Conservation (phyloP, 2,329 filamentous ascomycete genomes). For the Geosmithia flava region DNA sequence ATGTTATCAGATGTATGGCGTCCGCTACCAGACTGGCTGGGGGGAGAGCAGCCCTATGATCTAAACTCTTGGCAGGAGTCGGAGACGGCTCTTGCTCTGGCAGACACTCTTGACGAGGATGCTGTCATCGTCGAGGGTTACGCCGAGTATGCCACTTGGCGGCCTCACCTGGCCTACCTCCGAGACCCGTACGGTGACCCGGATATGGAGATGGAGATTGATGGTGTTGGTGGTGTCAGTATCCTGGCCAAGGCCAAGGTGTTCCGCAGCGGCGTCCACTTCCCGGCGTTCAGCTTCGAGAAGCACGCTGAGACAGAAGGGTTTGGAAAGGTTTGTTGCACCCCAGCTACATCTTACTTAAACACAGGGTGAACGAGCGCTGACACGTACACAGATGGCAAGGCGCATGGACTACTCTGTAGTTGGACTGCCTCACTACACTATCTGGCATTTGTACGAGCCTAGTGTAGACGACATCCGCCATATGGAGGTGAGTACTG, state of each 20-base stretch:
- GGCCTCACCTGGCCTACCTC: slow-evolving; percentile 91
- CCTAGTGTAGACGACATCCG: slow-evolving; percentile 95
- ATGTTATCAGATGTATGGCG: slow-evolving; percentile 75
- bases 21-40: slow-evolving; percentile 96
- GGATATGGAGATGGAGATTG: slow-evolving; percentile 99
- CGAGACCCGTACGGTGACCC: slow-evolving; percentile 95
- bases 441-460: slow-evolving; percentile 98
- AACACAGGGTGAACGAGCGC: neutral
- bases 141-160: slow-evolving; percentile 96
- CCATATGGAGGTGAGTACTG: slow-evolving; percentile 68
- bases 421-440: slow-evolving; percentile 91
- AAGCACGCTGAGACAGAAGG: slow-evolving; percentile 98
- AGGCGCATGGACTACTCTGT: slow-evolving; percentile 94
- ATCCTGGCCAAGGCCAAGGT: slow-evolving; percentile 94
- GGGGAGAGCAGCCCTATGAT: slow-evolving; percentile 96
- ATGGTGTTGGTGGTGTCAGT: slow-evolving; percentile 93
- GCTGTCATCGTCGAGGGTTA: slow-evolving; percentile 98
- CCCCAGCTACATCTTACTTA: too few species aligned
- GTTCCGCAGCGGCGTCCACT: slow-evolving; percentile 90
- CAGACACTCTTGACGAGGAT: slow-evolving; percentile 92
- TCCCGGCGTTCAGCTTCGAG: slow-evolving; percentile 96
- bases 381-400: slow-evolving; percentile 60
- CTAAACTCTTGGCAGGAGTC: slow-evolving; percentile 99
- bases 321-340: slow-evolving; percentile 73
- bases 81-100: slow-evolving; percentile 84